Base-by-base conservation (phyloP, 495 filamentous ascomycete species). In the Collariella sp. region DNA sequence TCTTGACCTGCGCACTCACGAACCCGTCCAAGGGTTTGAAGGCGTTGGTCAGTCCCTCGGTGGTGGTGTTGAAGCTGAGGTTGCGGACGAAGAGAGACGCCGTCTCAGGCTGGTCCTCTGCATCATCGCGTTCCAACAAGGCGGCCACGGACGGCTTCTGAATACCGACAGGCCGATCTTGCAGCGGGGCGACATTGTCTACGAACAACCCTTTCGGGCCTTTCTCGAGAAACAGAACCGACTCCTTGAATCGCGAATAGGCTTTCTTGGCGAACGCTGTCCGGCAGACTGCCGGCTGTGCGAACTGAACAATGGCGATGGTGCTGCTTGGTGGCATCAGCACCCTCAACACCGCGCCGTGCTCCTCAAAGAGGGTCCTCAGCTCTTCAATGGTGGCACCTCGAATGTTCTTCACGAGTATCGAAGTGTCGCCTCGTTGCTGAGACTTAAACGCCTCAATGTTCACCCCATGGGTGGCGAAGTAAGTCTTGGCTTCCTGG, bases 401-500 rank as follows among this genome's bases (percentile, higher is more conserved):
- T 6, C 87, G 83, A 56, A 97, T 94, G 65, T 97, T 97, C 75
- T 97, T 99, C 34, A 96, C 86, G 12, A 99, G 72, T 55, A 99
- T 91, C 11, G 85, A 82, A 10, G 82, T 89, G 69, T 95, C 89
- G 40, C 89, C 91, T 59, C 89, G 81, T 58, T 89, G 79, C 40
- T 81, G 78, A 34, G 78, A 81, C 66, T 90, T 90, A 72, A 99
- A 97, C 9, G 91, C 83, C 52, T 95, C 80, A 19, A 99, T 75
- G 66, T 96, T 88, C 7, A 97, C 87, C 19, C 93, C 93, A 49
- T 96, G 85, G 7, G 83, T 74, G 22, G 78, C 73, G 62, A 99
- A 95, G 69, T 91, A 99, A 12, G 82, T 72, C 65, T 95, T 97
- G 0, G 91, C 95, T 66, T 97, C 94, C 73, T 95, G 88, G 56